These are phyloP conservation scores for Russula emetica DNA, from an alignment of 768 basidiomycete species.

Conservation along the genomic window DNA sequence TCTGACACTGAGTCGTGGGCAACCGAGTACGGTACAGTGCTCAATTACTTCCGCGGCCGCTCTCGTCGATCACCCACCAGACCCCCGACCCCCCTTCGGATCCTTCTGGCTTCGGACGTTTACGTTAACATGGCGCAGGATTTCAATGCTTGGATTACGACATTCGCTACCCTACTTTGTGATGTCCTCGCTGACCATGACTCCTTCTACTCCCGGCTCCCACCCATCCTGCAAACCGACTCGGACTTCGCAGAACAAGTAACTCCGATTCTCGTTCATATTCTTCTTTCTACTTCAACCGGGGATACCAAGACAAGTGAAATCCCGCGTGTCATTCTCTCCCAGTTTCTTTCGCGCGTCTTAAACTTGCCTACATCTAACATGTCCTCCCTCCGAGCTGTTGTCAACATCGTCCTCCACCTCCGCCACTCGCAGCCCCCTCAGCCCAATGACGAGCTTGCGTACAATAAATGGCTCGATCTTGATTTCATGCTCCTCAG, in stretches of 20 bases:
- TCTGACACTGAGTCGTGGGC: slow-evolving; percentile 15
- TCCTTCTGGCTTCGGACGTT: slow-evolving; percentile 37
- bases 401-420: slow-evolving; percentile 76
- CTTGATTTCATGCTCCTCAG: slow-evolving; percentile 72
- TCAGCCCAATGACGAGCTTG: slow-evolving; percentile 39
- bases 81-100: slow-evolving; percentile 38
- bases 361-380: slow-evolving; percentile 41
- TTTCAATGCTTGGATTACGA: slow-evolving; percentile 61
- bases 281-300: slow-evolving; percentile 42
- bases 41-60: slow-evolving; percentile 32
- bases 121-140: slow-evolving; percentile 42
- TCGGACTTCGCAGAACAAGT: slow-evolving; percentile 57
- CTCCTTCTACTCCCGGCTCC: slow-evolving; percentile 66
- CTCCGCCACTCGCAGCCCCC: slow-evolving; percentile 61
- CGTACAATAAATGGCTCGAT: slow-evolving; percentile 76
- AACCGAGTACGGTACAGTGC: slow-evolving; percentile 27
- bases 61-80: slow-evolving; percentile 27
- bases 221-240: slow-evolving; percentile 52
- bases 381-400: slow-evolving; percentile 45
- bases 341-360: slow-evolving; percentile 53
- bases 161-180: slow-evolving; percentile 52
- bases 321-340: slow-evolving; percentile 38
- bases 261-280: slow-evolving; percentile 73
- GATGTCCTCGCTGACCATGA: slow-evolving; percentile 52
- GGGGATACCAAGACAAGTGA: slow-evolving; percentile 27